phyloP scores from a whole-genome alignment of 1,139 yeast species.

The Geotrichum reessii region DNA sequence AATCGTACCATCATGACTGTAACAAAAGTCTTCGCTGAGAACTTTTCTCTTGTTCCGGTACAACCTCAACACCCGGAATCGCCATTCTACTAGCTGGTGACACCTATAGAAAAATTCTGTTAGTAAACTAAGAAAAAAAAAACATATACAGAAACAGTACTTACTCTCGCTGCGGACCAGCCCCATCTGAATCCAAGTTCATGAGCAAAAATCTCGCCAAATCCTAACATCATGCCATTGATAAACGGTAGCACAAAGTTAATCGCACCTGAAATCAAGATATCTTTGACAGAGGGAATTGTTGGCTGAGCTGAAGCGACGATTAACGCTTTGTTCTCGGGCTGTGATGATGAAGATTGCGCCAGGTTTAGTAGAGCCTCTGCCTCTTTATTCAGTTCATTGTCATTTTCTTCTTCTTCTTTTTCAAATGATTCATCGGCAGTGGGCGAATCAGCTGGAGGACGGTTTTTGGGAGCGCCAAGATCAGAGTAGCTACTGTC shows the following conservation, averaged over 20 bases:
- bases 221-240: conserved; percentile 93
- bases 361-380: neutral
- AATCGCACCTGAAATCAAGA: conserved; percentile 41
- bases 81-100: conserved; percentile 18
- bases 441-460: neutral
- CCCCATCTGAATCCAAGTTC: conserved; percentile 79
- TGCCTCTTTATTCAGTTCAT: neutral
- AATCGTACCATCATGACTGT: conserved; percentile 11
- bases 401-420: neutral
- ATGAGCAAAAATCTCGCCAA: conserved; percentile 93
- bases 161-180: conserved; percentile 70
- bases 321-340: neutral
- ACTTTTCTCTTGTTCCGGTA: conserved; percentile 12
- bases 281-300: conserved; percentile 9
- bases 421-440: neutral
- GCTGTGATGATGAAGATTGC: neutral
- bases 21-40: conserved; percentile 14
- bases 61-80: conserved; percentile 15
- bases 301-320: neutral
- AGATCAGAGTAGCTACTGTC: neutral
- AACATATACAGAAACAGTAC: conserved; percentile 17
- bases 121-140: neutral
- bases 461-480: neutral
- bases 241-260: conserved; percentile 80
- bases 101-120: conserved; percentile 12